A percentile compares a stretch with the other conserved stretches of the same genome.
Evolutionary conservation across 495 filamentous ascomycete species (phyloP).

Genomic region (Xeromyces bisporus): DNA sequence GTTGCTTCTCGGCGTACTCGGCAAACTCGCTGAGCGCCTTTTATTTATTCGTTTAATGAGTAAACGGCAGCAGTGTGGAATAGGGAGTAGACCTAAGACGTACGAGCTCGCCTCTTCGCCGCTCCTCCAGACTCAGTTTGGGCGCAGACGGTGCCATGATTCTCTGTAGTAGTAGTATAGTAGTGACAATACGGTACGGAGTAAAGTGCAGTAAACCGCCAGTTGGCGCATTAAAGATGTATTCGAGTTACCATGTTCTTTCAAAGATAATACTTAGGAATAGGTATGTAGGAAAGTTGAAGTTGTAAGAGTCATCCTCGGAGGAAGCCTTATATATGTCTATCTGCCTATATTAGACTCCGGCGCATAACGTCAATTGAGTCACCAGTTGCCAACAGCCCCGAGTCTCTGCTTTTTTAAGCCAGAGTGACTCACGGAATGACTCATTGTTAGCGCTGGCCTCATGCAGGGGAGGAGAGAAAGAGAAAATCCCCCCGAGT

Average conservation of each 20-base stretch:
- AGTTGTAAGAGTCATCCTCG: neutral
- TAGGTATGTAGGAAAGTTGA: neutral
- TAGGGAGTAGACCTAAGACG: conserved; percentile 6
- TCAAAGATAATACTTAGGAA: too few species aligned
- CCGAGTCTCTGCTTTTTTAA: too few species aligned
- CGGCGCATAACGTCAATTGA: too few species aligned
- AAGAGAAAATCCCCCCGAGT: too few species aligned
- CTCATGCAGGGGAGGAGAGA: too few species aligned
- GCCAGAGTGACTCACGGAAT: too few species aligned
- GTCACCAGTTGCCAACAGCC: too few species aligned
- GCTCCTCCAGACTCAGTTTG: conserved; percentile 55
- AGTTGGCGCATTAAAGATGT: conserved; percentile 19
- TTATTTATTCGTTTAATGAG: conserved; percentile 3
- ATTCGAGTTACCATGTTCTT: conserved; percentile 34
- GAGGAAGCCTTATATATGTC: too few species aligned
- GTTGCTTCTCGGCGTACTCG: conserved; percentile 93
- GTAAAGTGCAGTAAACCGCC: conserved; percentile 8
- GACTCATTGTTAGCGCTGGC: too few species aligned
- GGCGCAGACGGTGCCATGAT: conserved; percentile 20
- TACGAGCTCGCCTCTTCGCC: conserved; percentile 74
- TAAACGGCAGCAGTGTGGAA: too few species aligned
- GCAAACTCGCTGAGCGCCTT: conserved; percentile 92
- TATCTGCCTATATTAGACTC: too few species aligned
- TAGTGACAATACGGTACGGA: conserved; percentile 4
- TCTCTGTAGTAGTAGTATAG: conserved; percentile 1